Evolutionary conservation across 768 basidiomycete species (phyloP).

Genomic region (Sporobolomyces roseus): DNA sequence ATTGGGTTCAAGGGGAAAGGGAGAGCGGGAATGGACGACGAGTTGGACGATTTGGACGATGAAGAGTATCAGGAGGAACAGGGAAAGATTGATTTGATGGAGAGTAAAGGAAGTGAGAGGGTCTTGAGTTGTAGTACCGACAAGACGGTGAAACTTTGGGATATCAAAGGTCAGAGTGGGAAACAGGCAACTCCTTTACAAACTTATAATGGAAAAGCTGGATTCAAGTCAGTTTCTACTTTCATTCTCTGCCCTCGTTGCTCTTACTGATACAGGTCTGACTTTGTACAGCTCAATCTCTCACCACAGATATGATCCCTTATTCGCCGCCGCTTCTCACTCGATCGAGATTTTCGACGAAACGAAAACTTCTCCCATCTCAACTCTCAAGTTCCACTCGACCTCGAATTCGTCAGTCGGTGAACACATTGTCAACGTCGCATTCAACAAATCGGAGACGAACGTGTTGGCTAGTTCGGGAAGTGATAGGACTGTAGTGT

Average conservation of each 20-base stretch:
- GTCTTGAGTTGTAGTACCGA: slow-evolving; percentile 79
- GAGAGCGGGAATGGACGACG: slow-evolving; percentile 41
- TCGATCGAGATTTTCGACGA: slow-evolving; percentile 97
- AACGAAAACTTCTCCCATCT: slow-evolving; percentile 59
- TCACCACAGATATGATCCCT: slow-evolving; percentile 79
- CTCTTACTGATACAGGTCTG: background rate
- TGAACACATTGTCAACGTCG: slow-evolving; percentile 80
- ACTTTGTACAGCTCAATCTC: slow-evolving; percentile 64
- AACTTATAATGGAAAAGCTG: slow-evolving; percentile 76
- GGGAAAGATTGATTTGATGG: slow-evolving; percentile 48
- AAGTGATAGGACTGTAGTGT: slow-evolving; percentile 87
- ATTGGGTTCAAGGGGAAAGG: slow-evolving; percentile 43
- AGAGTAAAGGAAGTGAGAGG: slow-evolving; percentile 49
- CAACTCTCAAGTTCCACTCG: slow-evolving; percentile 49
- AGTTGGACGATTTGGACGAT: slow-evolving; percentile 44
- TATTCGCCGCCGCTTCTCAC: slow-evolving; percentile 91
- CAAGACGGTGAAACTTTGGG: slow-evolving; percentile 77
- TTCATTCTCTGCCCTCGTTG: slow-evolving; percentile 13
- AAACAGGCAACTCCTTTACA: slow-evolving; percentile 58
- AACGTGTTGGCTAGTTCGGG: slow-evolving; percentile 93
- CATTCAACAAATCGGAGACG: slow-evolving; percentile 90
- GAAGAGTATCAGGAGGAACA: slow-evolving; percentile 42
- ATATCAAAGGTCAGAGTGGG: slow-evolving; percentile 49
- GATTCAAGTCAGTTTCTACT: slow-evolving; percentile 71
- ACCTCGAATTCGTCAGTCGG: slow-evolving; percentile 76